Base-by-base conservation (phyloP, 192 early-diverging fungal genomes). In the Coemansia sp. region DNA sequence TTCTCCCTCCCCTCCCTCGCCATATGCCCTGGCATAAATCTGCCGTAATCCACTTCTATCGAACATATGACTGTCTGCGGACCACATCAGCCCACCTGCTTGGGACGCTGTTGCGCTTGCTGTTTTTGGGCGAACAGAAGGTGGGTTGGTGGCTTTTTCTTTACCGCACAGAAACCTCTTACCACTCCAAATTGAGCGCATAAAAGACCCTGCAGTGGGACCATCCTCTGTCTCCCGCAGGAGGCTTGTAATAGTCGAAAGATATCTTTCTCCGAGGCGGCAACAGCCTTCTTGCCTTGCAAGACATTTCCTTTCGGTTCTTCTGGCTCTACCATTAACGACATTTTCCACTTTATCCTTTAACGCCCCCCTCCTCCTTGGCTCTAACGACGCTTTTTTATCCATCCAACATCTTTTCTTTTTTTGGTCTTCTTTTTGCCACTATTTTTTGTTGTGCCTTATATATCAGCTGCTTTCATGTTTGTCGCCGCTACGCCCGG, bases 401-500 rank as follows among this genome's bases (percentile, higher is more conserved):
- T 32, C 7, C 29, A 32, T 32, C 29, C 29, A 32, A 32, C 48
- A 29, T n/a, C 21, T 34, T 35, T 32, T 35, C 26, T 34, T 33
- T 40, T 19, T 39, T 38, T 17, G 33, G 40, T 55, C 2, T 14
- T 39, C 26, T n/a, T 63, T 33, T 44, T 22, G 34, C 3, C 21
- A 12, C 12, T 26, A 43, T n/a, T 18, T 22, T 11, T 3, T 19
- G 11, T 54, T 54, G n/a, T n/a, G n/a, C n/a, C n/a, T n/a, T 14
- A n/a, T 15, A 5, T 19, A 35, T 35, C 15, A 3, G 53, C 34
- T 1, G 9, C 17, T 32, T 24, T 32, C 19, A 60, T 60, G 58
- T 46, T 46, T 60, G 42, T 50, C 2, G 46, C 46, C 46, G 26
- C 46, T 50, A 50, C 46, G 46, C 46, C 46, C 27, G 46, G 46